Percentiles rank a stretch among this genome's conserved stretches.
Conservation (phyloP, 1,139 yeast species). For the Scheffersomyces stambukii region DNA sequence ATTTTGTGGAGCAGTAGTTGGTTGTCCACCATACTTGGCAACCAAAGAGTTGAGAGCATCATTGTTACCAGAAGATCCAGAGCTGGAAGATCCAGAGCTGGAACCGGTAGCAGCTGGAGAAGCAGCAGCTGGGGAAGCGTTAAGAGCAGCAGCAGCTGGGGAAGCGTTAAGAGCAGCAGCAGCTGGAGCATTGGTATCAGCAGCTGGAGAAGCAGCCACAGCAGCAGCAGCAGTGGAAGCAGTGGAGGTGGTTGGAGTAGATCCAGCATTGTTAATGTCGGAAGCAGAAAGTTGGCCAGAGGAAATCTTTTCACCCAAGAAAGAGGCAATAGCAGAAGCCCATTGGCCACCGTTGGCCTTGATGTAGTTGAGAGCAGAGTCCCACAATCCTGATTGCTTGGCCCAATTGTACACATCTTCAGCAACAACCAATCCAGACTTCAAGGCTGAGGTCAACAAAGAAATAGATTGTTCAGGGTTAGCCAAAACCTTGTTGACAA, state of each 20-base stretch:
- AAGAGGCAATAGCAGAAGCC: slow-evolving; percentile 24
- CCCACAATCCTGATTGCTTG: slow-evolving; percentile 35
- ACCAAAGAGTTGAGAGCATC: slow-evolving; percentile 9
- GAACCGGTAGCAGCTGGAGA: slow-evolving; percentile 7
- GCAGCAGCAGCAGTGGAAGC: slow-evolving; percentile 12
- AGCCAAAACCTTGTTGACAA: slow-evolving; percentile 31
- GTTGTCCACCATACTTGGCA: slow-evolving; percentile 9
- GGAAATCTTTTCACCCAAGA: slow-evolving; percentile 20
- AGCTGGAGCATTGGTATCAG: slow-evolving; percentile 9
- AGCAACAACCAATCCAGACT: slow-evolving; percentile 30
- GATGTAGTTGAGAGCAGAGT: slow-evolving; percentile 27
- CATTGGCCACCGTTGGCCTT: slow-evolving; percentile 27
- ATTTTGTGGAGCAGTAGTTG: slow-evolving; percentile 6
- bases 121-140: slow-evolving; percentile 5
- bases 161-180: slow-evolving; percentile 11
- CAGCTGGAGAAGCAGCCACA: slow-evolving; percentile 9
- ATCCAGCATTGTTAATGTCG: slow-evolving; percentile 24
- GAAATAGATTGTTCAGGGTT: slow-evolving; percentile 34
- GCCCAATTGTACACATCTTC: slow-evolving; percentile 39
- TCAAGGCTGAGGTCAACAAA: slow-evolving; percentile 31
- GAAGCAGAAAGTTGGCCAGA: slow-evolving; percentile 21
- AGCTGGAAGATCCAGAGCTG: slow-evolving; percentile 4
- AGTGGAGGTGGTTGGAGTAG: slow-evolving; percentile 17
- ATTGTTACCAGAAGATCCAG: slow-evolving; percentile 5
- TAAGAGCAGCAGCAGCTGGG: slow-evolving; percentile 13